Evolutionary conservation across 2,329 filamentous ascomycete genomes (phyloP).

Genomic region (Cryphonectria nitschkei): DNA sequence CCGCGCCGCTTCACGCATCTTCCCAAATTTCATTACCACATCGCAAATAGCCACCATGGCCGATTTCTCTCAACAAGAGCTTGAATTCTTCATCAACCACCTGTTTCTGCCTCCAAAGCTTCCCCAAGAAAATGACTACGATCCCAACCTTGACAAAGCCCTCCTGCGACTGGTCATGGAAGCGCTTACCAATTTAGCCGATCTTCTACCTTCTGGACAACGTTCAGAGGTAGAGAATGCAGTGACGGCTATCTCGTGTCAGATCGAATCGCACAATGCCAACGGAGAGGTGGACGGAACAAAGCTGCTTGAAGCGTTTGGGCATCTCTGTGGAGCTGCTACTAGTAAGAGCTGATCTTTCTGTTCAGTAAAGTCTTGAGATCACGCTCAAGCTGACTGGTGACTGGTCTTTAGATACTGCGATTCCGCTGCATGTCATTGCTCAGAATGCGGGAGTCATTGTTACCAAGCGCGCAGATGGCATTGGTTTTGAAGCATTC

Average conservation of each 20-base stretch:
- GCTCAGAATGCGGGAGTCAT: constrained; percentile 43
- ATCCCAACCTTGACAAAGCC: neutral
- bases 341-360: neutral
- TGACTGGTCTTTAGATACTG: neutral
- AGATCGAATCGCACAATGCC: neutral
- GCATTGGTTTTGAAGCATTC: constrained; percentile 39
- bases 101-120: constrained; percentile 42
- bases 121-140: neutral
- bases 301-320: neutral
- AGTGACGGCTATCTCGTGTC: neutral
- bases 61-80: neutral
- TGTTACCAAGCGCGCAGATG: constrained; percentile 30
- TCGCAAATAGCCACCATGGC: neutral
- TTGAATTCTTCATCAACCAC: constrained; percentile 5
- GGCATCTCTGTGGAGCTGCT: neutral
- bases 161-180: neutral
- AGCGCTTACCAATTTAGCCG: neutral
- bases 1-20: neutral
- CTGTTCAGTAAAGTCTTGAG: neutral
- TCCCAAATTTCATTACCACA: no score
- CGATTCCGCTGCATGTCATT: constrained; percentile 36
- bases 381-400: neutral
- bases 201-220: neutral
- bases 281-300: neutral
- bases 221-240: neutral